A percentile compares a stretch with the other conserved stretches of the same genome.
phyloP scores from a whole-genome alignment of 2,329 filamentous ascomycete genomes.

The Exophiala xenobiotica region DNA sequence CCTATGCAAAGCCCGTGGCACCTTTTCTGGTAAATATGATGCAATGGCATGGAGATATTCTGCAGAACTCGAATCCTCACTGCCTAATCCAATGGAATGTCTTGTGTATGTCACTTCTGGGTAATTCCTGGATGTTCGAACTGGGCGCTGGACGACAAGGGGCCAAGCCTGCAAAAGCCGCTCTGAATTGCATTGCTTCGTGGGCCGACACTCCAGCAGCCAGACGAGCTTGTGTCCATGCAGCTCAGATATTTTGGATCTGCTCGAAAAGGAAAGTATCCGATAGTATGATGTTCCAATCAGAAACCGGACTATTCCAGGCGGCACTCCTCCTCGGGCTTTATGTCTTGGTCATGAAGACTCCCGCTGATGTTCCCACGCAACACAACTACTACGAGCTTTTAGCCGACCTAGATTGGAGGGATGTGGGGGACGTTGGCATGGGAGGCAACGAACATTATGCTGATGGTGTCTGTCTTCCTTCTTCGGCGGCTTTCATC shows the following conservation, averaged over 20 bases:
- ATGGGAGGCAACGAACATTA: background rate
- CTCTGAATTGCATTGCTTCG: background rate
- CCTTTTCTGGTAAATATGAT: constrained; percentile 1
- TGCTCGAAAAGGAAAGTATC: constrained; percentile 4
- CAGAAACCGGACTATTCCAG: constrained; percentile 35
- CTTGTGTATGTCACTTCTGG: background rate
- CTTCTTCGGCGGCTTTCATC: background rate
- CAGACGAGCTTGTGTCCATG: constrained; percentile 1
- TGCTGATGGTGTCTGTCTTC: background rate
- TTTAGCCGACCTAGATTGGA: background rate
- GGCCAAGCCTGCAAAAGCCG: background rate
- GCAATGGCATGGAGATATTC: constrained; percentile 1
- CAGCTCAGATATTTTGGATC: constrained; percentile 1
- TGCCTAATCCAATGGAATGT: constrained; percentile 2
- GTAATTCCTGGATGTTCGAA: constrained; percentile 1
- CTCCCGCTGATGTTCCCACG: background rate
- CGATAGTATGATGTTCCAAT: constrained; percentile 2
- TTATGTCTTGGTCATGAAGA: background rate
- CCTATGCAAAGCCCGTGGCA: background rate
- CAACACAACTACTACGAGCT: background rate
- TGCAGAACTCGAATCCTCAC: background rate
- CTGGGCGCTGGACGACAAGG: constrained; percentile 1
- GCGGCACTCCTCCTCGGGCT: constrained; percentile 57
- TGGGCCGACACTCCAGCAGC: background rate
- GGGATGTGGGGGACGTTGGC: background rate